phyloP scores from a whole-genome alignment of 768 basidiomycete species.

The Multifurca ochricompacta region DNA sequence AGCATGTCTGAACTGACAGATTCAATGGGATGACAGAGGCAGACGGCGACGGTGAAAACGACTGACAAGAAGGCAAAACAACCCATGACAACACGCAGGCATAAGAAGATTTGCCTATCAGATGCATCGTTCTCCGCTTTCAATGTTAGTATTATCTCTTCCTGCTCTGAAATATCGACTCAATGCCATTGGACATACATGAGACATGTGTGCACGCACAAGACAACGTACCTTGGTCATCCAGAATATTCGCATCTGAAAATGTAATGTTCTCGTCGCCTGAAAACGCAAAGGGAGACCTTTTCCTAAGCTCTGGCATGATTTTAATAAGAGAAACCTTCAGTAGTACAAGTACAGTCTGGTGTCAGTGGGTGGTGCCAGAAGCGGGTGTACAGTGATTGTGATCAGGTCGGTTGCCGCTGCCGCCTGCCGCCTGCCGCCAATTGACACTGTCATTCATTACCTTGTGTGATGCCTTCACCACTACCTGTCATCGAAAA shows the following conservation, averaged over 20 bases:
- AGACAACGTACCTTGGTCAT: slow-evolving; percentile 6
- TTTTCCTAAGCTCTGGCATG: slow-evolving; percentile 7
- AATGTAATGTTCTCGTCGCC: background rate
- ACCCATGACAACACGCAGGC: slow-evolving; percentile 28
- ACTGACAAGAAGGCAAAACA: slow-evolving; percentile 12
- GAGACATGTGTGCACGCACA: background rate
- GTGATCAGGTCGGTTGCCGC: too few relatives aligned
- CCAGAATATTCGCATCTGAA: background rate
- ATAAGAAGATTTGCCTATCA: slow-evolving; percentile 35
- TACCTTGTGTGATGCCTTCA: slow-evolving; percentile 14
- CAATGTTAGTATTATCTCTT: slow-evolving; percentile 45
- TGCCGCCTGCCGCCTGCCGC: too few relatives aligned
- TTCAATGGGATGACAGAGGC: background rate
- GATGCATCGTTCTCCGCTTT: slow-evolving; percentile 37
- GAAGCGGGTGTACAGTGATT: too few relatives aligned
- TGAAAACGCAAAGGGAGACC: slow-evolving; percentile 3
- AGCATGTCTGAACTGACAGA: slow-evolving; percentile 11
- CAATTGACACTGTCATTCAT: too few relatives aligned
- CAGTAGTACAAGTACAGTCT: background rate
- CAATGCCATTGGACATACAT: background rate
- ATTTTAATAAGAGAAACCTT: background rate
- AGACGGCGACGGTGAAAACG: background rate
- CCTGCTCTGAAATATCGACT: slow-evolving; percentile 42
- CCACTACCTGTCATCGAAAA: slow-evolving; percentile 28
- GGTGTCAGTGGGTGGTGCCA: too few relatives aligned